Evolutionary conservation across 768 basidiomycete species (phyloP).

Genomic region (Hortiboletus campestris): DNA sequence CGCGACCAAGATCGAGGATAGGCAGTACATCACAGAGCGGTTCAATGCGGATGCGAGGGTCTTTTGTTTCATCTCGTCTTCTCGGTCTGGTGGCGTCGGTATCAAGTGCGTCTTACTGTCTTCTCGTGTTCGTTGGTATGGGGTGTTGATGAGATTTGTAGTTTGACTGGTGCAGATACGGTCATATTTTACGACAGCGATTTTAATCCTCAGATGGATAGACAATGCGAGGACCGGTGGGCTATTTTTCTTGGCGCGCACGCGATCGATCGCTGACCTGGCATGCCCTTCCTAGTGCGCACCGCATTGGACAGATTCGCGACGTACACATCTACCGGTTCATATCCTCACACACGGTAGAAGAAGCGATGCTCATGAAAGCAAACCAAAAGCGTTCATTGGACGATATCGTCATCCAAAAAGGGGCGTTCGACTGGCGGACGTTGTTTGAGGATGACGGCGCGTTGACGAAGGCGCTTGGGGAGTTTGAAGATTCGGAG

Average conservation of each 20-base stretch:
- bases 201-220: constrained; percentile 97
- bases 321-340: constrained; percentile 97
- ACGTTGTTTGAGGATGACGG: constrained; percentile 65
- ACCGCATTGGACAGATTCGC: constrained; percentile 96
- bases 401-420: constrained; percentile 89
- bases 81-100: constrained; percentile 81
- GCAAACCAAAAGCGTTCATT: constrained; percentile 97
- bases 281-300: constrained; percentile 55
- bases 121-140: constrained; percentile 12
- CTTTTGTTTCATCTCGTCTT: constrained; percentile 88
- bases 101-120: constrained; percentile 69
- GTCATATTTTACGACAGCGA: constrained; percentile 98
- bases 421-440: constrained; percentile 94
- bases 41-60: constrained; percentile 76
- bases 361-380: constrained; percentile 94
- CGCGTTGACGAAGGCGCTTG: constrained; percentile 72
- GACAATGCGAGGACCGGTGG: constrained; percentile 91
- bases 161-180: constrained; percentile 86
- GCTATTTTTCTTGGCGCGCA: constrained; percentile 13
- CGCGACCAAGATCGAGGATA: constrained; percentile 91
- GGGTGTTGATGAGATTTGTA: constrained; percentile 29
- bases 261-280: not conserved
- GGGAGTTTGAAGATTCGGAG: constrained; percentile 84
- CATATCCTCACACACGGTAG: constrained; percentile 85
- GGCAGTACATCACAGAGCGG: constrained; percentile 86